Conservation (phyloP, 805 yeast genomes). For the Candida peoriensis region DNA sequence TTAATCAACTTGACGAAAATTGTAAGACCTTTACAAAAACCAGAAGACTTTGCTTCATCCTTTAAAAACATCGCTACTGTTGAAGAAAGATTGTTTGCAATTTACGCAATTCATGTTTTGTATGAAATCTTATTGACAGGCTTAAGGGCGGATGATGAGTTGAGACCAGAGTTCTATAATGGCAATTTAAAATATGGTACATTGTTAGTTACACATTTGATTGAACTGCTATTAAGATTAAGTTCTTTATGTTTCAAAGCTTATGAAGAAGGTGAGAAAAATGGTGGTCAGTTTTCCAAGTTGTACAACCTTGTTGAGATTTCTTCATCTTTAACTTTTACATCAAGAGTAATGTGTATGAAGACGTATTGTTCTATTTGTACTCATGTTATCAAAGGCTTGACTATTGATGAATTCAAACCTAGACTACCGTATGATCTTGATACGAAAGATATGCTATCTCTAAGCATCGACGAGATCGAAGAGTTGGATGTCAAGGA, state of each 20-base stretch:
- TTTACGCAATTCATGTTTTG: slow-evolving; percentile 13
- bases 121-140: slow-evolving; percentile 17
- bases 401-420: not conserved
- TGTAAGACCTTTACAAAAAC: slow-evolving; percentile 4
- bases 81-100: slow-evolving; percentile 8
- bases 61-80: slow-evolving; percentile 5
- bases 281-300: slow-evolving; percentile 1
- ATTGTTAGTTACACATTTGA: slow-evolving; percentile 16
- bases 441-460: no score
- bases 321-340: slow-evolving; percentile 6
- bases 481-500: slow-evolving; percentile 13
- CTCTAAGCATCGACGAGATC: slow-evolving; percentile 11
- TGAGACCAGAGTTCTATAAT: slow-evolving; percentile 9
- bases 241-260: slow-evolving; percentile 6
- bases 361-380: slow-evolving; percentile 12
- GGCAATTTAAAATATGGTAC: slow-evolving; percentile 19
- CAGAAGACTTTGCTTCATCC: slow-evolving; percentile 3
- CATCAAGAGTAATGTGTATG: slow-evolving; percentile 12
- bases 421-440: no score
- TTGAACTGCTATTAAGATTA: slow-evolving; percentile 16
- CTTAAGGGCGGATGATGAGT: slow-evolving; percentile 7
- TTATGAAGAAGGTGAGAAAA: slow-evolving; percentile 2
- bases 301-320: slow-evolving; percentile 16
- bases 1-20: slow-evolving; percentile 9
- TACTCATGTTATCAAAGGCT: not conserved